Percentiles rank a stretch among this genome's conserved stretches.
phyloP scores from a whole-genome alignment of 179 eudicot genomes.

The Spinacia oleracea region DNA sequence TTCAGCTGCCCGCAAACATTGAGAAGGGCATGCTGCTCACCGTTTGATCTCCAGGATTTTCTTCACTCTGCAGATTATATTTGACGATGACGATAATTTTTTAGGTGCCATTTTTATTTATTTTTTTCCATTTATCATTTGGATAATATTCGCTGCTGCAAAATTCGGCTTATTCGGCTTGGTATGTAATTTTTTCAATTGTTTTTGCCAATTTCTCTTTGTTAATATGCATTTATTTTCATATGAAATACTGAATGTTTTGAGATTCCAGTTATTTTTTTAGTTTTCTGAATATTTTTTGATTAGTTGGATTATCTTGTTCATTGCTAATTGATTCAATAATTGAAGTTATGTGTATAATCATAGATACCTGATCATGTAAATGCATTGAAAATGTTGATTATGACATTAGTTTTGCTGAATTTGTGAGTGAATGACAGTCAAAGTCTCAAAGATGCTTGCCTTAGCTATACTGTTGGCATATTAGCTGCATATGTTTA shows the following conservation, averaged over 20 bases:
- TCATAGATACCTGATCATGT: too few relatives aligned
- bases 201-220: not conserved
- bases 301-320: not conserved
- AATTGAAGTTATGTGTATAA: not conserved
- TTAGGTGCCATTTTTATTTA: not conserved
- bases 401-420: not conserved
- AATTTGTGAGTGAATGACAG: not conserved
- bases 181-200: not conserved
- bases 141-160: not conserved
- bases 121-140: not conserved
- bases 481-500: not conserved
- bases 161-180: not conserved
- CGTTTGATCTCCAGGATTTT: not conserved
- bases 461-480: not conserved
- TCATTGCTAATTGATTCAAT: not conserved
- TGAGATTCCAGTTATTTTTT: not conserved
- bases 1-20: not conserved
- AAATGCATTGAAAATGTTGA: not conserved
- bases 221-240: not conserved
- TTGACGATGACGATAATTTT: conserved; percentile 15
- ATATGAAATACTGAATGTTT: not conserved
- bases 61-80: not conserved
- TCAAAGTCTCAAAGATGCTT: too few relatives aligned
- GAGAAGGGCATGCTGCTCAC: not conserved
- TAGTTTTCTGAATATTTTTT: not conserved